These are phyloP conservation scores for Calonectria henricotiae DNA, from an alignment of 2,329 filamentous ascomycete genomes.

Conservation along the genomic window DNA sequence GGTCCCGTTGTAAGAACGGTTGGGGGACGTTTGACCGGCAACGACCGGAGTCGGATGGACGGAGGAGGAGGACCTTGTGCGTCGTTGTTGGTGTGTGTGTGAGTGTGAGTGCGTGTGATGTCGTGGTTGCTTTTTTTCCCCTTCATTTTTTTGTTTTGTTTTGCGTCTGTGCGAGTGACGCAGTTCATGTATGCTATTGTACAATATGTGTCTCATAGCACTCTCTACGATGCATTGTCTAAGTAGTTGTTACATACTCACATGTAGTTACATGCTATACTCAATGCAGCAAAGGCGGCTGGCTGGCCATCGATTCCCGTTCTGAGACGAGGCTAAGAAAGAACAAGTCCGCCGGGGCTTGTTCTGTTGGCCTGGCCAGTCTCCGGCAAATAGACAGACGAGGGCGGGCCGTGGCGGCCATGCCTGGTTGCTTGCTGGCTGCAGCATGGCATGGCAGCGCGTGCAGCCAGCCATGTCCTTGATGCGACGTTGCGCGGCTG, in stretches of 20 bases:
- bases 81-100: not conserved
- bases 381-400: constrained; percentile 24
- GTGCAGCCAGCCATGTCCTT: not conserved
- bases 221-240: constrained; percentile 1
- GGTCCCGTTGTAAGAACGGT: not conserved
- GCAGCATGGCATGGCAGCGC: not conserved
- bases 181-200: constrained; percentile 7
- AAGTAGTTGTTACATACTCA: constrained; percentile 3
- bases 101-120: too few relatives aligned
- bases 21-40: constrained; percentile 11
- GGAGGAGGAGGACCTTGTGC: not conserved
- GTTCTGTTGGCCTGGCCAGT: not conserved
- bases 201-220: not conserved
- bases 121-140: not conserved
- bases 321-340: not conserved
- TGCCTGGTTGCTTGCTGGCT: not conserved
- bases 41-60: constrained; percentile 4
- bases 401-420: constrained; percentile 18
- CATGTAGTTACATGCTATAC: not conserved
- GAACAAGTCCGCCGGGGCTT: not conserved
- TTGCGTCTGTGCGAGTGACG: constrained; percentile 19
- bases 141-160: constrained; percentile 6
- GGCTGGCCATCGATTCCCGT: not conserved
- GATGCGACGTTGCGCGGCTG: constrained; percentile 19
- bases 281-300: constrained; percentile 1